Evolutionary conservation across 495 filamentous ascomycete species (phyloP), one percentile per base, ranked within the genome.

Genomic region (Podospora sp.): DNA sequence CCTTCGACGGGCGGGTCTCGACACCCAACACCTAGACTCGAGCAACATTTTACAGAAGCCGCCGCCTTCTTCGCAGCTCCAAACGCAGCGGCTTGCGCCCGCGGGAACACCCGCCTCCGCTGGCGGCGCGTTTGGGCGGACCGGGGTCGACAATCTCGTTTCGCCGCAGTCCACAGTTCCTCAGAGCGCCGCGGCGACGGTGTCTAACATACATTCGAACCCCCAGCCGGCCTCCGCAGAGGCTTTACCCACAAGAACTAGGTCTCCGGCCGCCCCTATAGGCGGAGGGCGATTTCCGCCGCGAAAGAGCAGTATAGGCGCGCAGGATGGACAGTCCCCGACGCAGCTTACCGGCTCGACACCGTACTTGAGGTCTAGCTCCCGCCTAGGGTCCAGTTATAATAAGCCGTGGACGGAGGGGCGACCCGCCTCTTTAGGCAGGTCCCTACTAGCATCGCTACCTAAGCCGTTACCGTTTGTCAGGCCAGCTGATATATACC

Each of bases 401-500:
- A 33, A 71, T n/a, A 74, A 69, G 49, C 74, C 78, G 49, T 76
- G 74, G 76, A 36, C 58, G 35, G 73, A 72, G 9, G 69, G 71
- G 27, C 72, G 76, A 66, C 67, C 79, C 8, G 62, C 74, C n/a
- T 80, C 82, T 8, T 79, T 81, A 0, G 56, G 68, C 5, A 61
- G 46, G 20, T 74, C 68, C 51, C 67, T 67, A 6, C 5, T 63
- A 5, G 63, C 68, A 46, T 68, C 77, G 36, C 60, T 75, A 12
- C 57, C 55, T 21, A 88, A 89, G 68, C 71, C 85, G 4, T 74
- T 85, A 1, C 85, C 90, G 1, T 88, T 94, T 68, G 82, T 92
- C 25, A 83, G 91, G 20, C 91, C 93, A 12, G 88, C 88, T 22
- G 92, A 97, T 68, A 91, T 94, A 35, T 95, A 95, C 73, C 87